Percentiles rank a stretch among this genome's conserved stretches.
Conservation (phyloP, 2,329 filamentous ascomycete genomes). For the Colletotrichum navitas region DNA sequence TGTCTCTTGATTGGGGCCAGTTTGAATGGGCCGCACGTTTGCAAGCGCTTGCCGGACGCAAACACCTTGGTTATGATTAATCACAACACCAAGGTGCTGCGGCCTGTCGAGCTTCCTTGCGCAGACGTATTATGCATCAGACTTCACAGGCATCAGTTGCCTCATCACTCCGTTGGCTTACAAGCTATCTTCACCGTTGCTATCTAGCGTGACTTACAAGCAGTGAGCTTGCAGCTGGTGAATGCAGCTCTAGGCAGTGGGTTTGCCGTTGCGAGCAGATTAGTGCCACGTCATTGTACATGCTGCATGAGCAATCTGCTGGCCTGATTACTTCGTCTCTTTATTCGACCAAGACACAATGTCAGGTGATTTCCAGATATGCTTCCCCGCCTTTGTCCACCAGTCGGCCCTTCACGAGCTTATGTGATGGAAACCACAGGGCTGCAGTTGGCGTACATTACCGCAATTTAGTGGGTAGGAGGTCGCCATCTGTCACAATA, state of each 20-base stretch:
- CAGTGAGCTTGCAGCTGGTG: neutral
- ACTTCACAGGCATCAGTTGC: neutral
- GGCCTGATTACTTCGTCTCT: too few relatives aligned
- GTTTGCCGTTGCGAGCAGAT: neutral
- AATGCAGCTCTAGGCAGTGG: neutral
- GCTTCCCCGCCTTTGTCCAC: neutral
- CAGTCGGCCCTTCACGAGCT: too few relatives aligned
- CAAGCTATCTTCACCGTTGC: neutral
- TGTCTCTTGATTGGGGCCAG: too few relatives aligned
- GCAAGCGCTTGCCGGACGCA: too few relatives aligned
- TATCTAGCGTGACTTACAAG: neutral
- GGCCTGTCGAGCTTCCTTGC: neutral
- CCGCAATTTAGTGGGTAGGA: too few relatives aligned
- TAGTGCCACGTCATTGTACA: neutral
- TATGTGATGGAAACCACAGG: too few relatives aligned
- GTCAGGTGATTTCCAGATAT: neutral
- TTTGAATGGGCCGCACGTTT: too few relatives aligned
- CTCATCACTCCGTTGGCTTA: neutral
- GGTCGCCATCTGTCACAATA: too few relatives aligned
- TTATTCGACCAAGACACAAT: neutral
- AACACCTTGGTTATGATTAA: too few relatives aligned
- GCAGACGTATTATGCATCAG: neutral
- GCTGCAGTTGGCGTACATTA: too few relatives aligned
- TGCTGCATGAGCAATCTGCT: too few relatives aligned
- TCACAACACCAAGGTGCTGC: too few relatives aligned